Evolutionary conservation across 2,329 filamentous ascomycete genomes (phyloP).

Genomic region (Paramyrothecium roridum): DNA sequence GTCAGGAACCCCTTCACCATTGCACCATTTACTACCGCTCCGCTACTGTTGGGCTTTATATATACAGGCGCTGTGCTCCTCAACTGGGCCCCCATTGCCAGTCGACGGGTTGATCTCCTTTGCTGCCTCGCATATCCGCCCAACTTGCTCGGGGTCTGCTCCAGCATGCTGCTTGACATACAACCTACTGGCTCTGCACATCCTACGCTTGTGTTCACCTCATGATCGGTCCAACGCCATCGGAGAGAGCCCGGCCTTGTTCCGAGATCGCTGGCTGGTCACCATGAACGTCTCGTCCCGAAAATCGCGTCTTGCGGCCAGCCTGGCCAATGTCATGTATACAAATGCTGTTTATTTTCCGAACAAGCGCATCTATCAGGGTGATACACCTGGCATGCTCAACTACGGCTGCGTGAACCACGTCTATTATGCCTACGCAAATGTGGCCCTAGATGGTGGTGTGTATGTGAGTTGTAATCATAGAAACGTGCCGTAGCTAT

Average conservation of each 20-base stretch:
- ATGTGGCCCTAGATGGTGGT: conserved; percentile 66
- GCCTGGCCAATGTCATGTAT: conserved; percentile 47
- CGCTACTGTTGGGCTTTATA: not conserved
- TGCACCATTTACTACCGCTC: not conserved
- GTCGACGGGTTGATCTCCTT: not conserved
- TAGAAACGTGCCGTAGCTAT: not conserved
- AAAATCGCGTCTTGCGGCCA: conserved; percentile 42
- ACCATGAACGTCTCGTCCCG: conserved; percentile 40
- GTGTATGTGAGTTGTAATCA: conserved; percentile 61
- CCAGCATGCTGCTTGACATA: not conserved
- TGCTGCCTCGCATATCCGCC: not conserved
- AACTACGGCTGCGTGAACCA: conserved; percentile 76
- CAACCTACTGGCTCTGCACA: not conserved
- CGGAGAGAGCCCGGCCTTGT: conserved; percentile 1
- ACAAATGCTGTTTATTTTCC: conserved; percentile 82
- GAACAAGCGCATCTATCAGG: conserved; percentile 71
- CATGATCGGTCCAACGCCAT: conserved; percentile 1
- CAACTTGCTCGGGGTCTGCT: not conserved
- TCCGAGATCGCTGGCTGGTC: conserved; percentile 1
- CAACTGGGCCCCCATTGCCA: too few species aligned
- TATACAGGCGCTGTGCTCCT: not conserved
- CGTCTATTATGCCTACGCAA: conserved; percentile 81
- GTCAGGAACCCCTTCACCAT: conserved; percentile 1
- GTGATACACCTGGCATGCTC: conserved; percentile 69
- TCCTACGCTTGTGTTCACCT: not conserved